Evolutionary conservation across 371 early-diverging fungal species (phyloP).

Genomic region (Chytridium lagenaria): DNA sequence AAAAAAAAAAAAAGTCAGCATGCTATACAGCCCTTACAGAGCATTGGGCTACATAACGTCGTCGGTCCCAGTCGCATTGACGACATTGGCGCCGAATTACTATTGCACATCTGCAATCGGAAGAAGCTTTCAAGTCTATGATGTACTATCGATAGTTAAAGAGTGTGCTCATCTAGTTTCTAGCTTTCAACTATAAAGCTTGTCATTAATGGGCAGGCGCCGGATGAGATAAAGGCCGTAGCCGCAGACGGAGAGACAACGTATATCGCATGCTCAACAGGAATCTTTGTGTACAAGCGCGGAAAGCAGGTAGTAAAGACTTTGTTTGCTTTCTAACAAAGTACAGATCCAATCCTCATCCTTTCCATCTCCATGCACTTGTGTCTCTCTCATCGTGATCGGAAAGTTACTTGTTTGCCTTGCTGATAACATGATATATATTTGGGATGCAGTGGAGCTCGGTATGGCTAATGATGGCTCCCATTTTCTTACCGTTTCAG

Average conservation of each 20-base stretch:
- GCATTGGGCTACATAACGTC: slow-evolving; percentile 1
- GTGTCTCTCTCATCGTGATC: not conserved
- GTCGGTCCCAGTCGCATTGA: not conserved
- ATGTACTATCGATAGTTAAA: not conserved
- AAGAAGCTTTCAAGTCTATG: slow-evolving; percentile 1
- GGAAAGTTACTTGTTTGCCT: not conserved
- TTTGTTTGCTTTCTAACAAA: not conserved
- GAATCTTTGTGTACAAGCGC: not conserved
- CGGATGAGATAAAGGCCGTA: not conserved
- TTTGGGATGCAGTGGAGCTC: not conserved
- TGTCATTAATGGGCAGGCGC: not conserved
- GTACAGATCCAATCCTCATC: not conserved
- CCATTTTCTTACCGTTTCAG: not conserved
- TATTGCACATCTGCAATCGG: slow-evolving; percentile 11
- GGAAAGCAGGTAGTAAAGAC: slow-evolving; percentile 5
- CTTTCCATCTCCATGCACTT: not conserved
- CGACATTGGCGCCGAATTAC: not conserved
- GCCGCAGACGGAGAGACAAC: slow-evolving; percentile 1
- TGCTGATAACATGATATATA: not conserved
- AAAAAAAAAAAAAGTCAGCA: too few species aligned
- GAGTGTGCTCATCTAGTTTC: not conserved
- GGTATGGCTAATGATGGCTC: not conserved
- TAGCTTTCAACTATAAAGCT: not conserved
- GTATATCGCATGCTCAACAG: not conserved
- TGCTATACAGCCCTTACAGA: not conserved